Conservation (phyloP, 2,329 filamentous ascomycete genomes). For the Aspergillus tubingensis region DNA sequence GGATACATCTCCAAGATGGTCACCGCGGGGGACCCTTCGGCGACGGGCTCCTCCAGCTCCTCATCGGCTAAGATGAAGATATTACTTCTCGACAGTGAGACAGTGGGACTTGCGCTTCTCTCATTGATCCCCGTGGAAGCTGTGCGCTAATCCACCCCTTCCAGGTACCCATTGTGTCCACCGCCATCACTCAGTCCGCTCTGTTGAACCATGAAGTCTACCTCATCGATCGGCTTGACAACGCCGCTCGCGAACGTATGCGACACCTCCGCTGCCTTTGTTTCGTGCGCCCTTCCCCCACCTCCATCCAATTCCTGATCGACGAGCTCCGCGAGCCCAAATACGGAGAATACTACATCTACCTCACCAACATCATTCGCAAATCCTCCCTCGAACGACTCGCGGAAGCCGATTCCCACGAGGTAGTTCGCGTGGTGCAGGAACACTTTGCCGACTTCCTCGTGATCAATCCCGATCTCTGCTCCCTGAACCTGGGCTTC, state of each 20-base stretch:
- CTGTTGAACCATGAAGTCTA: conserved; percentile 97
- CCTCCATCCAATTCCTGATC: conserved; percentile 89
- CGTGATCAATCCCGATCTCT: conserved; percentile 91
- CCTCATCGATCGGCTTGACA: conserved; percentile 94
- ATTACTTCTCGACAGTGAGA: conserved; percentile 87
- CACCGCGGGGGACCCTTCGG: conserved; percentile 69
- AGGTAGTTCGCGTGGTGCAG: conserved; percentile 90
- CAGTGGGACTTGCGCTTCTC: conserved; percentile 58
- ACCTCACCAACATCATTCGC: conserved; percentile 96
- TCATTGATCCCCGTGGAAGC: background rate
- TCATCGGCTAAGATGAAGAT: conserved; percentile 96
- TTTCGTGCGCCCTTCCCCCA: conserved; percentile 86
- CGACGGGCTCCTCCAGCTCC: conserved; percentile 60
- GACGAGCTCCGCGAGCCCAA: conserved; percentile 95
- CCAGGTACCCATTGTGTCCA: conserved; percentile 85
- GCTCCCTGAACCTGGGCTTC: conserved; percentile 73
- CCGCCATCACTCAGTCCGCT: conserved; percentile 91
- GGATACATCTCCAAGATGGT: conserved; percentile 98
- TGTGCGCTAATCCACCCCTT: conserved; percentile 22
- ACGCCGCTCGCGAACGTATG: conserved; percentile 91
- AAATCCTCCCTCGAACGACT: conserved; percentile 93
- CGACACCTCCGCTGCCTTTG: conserved; percentile 91
- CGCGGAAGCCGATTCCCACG: conserved; percentile 95
- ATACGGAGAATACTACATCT: conserved; percentile 96
- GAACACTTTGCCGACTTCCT: conserved; percentile 97